phyloP scores from a whole-genome alignment of 2,329 filamentous ascomycete species.

The Juglanconis juglandina region DNA sequence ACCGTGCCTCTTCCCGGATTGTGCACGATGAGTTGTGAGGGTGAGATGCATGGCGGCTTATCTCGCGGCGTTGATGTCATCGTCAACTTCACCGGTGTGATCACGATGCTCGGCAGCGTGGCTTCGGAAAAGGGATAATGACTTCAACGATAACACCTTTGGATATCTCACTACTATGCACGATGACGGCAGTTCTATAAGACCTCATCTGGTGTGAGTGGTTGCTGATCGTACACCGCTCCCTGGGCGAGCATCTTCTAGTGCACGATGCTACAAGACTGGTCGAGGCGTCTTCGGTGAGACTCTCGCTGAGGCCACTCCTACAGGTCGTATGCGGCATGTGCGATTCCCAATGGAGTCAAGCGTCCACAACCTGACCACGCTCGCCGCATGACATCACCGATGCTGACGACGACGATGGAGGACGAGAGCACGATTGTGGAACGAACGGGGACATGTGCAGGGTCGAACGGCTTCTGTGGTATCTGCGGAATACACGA shows the following conservation, averaged over 20 bases:
- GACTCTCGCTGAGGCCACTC: not conserved
- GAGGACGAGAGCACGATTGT: not conserved
- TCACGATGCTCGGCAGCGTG: not conserved
- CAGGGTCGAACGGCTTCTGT: not conserved
- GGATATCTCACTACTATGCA: not conserved
- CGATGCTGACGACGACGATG: not conserved
- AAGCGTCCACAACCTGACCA: not conserved
- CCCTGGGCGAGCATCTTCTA: not conserved
- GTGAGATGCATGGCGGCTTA: not conserved
- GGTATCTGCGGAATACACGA: not conserved
- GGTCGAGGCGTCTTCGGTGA: not conserved
- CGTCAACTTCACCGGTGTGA: not conserved
- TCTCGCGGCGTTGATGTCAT: not conserved
- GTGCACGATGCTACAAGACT: not conserved
- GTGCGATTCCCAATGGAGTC: conserved; percentile 11
- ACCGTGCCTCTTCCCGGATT: too few relatives aligned
- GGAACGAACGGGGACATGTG: not conserved
- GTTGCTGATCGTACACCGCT: not conserved
- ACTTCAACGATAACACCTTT: not conserved
- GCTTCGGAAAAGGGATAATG: not conserved
- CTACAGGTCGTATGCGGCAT: not conserved
- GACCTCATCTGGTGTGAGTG: not conserved
- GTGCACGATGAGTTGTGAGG: too few relatives aligned
- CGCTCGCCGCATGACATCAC: conserved; percentile 11
- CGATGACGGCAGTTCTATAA: not conserved